These are phyloP conservation scores for Colletotrichum sp. DNA, from an alignment of 2,329 filamentous ascomycete genomes.

Conservation along the genomic window DNA sequence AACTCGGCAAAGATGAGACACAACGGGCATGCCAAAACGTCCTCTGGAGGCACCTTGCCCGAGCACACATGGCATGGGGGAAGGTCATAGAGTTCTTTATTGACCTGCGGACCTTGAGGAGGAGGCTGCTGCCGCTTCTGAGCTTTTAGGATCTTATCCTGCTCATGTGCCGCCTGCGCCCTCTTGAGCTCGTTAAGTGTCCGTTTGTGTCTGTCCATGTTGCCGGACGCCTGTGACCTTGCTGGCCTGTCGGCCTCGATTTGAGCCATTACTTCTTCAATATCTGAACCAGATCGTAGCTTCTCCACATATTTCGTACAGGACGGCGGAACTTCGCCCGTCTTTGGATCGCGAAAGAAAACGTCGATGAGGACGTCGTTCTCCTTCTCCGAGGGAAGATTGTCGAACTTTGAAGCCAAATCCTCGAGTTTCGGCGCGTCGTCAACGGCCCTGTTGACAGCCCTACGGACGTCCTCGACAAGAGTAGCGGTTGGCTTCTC, in stretches of 20 bases:
- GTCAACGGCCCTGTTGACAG: not conserved
- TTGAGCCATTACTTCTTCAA: conserved; percentile 31
- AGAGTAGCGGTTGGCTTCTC: not conserved
- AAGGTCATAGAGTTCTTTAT: conserved; percentile 39
- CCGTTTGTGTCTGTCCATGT: conserved; percentile 41
- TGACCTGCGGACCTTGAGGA: conserved; percentile 29
- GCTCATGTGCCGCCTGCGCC: conserved; percentile 48
- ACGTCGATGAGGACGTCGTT: conserved; percentile 15
- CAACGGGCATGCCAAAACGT: conserved; percentile 47
- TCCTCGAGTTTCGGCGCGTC: conserved; percentile 2
- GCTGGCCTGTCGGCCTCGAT: conserved; percentile 37
- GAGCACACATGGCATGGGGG: conserved; percentile 46
- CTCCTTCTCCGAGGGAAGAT: conserved; percentile 5
- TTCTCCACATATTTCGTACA: conserved; percentile 45
- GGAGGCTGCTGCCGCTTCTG: conserved; percentile 34
- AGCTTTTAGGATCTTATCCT: conserved; percentile 47
- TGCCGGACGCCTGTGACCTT: conserved; percentile 26
- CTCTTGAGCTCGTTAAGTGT: conserved; percentile 52
- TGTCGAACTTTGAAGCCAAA: conserved; percentile 10
- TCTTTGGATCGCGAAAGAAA: conserved; percentile 40
- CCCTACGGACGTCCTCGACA: conserved; percentile 1
- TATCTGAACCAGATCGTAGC: conserved; percentile 30
- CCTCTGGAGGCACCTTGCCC: conserved; percentile 34
- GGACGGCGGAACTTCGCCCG: conserved; percentile 32
- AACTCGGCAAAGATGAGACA: conserved; percentile 49